Evolutionary conservation across 2,329 filamentous ascomycete genomes (phyloP).

Genomic region (Trichocomaceae sp.): DNA sequence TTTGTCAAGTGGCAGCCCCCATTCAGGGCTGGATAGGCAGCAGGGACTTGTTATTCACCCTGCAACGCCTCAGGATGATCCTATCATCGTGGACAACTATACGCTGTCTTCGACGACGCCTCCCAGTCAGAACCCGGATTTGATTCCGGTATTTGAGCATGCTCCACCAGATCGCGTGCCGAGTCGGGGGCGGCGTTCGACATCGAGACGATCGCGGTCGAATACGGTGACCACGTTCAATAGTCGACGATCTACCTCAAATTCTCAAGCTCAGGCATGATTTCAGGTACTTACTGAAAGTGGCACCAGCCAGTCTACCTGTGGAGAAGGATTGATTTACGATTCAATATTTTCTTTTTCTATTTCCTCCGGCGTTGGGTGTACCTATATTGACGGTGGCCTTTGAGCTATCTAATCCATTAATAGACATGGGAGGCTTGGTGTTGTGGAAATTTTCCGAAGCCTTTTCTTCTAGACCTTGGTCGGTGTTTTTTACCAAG

Average conservation of each 20-base stretch:
- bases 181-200: slow-evolving; percentile 30
- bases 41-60: slow-evolving; percentile 44
- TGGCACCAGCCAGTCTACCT: not conserved
- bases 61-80: slow-evolving; percentile 40
- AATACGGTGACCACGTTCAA: slow-evolving; percentile 18
- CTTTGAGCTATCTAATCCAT: not conserved
- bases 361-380: slow-evolving; percentile 3
- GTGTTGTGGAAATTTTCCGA: slow-evolving; percentile 1
- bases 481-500: not conserved
- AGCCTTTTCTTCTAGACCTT: too few relatives aligned
- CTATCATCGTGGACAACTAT: slow-evolving; percentile 34
- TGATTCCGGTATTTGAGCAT: slow-evolving; percentile 40
- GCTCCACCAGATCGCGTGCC: slow-evolving; percentile 29
- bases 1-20: slow-evolving; percentile 31
- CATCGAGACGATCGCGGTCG: slow-evolving; percentile 32
- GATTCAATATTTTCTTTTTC: not conserved
- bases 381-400: not conserved
- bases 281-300: not conserved
- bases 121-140: slow-evolving; percentile 42
- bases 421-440: slow-evolving; percentile 12
- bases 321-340: not conserved
- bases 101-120: slow-evolving; percentile 30
- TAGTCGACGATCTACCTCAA: slow-evolving; percentile 12
- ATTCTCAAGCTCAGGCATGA: slow-evolving; percentile 23
- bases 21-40: slow-evolving; percentile 35